Evolutionary conservation across 345 rosid genomes (phyloP), one percentile per base, ranked within the genome.

Genomic region (Theobroma cacao): DNA sequence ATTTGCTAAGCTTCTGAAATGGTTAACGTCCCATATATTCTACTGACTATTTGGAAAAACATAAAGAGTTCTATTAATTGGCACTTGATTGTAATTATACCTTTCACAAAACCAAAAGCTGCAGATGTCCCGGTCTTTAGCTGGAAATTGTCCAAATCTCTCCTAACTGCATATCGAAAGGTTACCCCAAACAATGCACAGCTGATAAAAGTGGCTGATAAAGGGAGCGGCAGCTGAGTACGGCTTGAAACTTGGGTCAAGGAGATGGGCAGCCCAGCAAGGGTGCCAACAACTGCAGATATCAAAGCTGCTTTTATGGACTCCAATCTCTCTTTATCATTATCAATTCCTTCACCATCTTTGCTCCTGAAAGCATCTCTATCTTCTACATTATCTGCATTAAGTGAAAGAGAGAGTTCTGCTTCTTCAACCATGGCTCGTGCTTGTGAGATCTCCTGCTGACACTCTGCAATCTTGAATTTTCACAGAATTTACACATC

Each of bases 141-240:
- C 75, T 91, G 96, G 72, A 83, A 61, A 77, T 93, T 82, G 77
- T 91, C 93, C 84, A 92, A 80, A 81, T 95, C 97, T 81, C 95
- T 81, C 86, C 98, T 84, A 8, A 95, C 85, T 38, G 89, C 83
- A 56, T 95, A 92, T 65, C 98, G 91, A 68, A 86, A 95, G 30
- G 98, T 93, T 62, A 93, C 90, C 12, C 99, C 99, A 24, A 91
- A 93, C 76, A 95, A 83, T 40, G 97, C 97, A 69, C 96, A 93
- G 92, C 98, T 91, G n/a, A 89, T 78, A 65, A 90, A 88, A 64
- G 89, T 86, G 77, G 85, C 63, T 30, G 86, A 91, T 0, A 86
- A 24, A 30, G 98, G 92, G 60, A 92, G 98, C 75, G 92, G 8
- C 30, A 93, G 84, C 81, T 93, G 88, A 28, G 80, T 78, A 4